Evolutionary conservation across 1,284 basidiomycete genomes (phyloP).

Genomic region (Leccinum ambiguum): DNA sequence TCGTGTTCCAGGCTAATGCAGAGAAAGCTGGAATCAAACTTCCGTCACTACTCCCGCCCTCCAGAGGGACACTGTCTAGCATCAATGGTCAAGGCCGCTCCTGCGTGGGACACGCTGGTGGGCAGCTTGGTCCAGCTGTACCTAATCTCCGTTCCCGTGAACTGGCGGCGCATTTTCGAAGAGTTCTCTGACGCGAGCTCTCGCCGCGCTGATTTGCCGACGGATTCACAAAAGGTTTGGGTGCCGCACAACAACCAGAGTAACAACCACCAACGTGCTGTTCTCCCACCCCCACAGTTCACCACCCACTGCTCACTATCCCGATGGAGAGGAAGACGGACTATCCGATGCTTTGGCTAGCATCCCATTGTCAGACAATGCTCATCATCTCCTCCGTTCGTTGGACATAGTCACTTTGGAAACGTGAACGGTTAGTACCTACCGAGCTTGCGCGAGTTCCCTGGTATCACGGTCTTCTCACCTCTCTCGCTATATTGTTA

Average conservation of each 20-base stretch:
- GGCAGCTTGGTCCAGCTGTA: slow-evolving; percentile 51
- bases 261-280: neutral
- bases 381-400: slow-evolving; percentile 35
- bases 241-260: slow-evolving; percentile 42
- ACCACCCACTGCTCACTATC: neutral
- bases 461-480: slow-evolving; percentile 65
- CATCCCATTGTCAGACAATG: slow-evolving; percentile 22
- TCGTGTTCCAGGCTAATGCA: too few relatives aligned
- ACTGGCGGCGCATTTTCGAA: slow-evolving; percentile 57
- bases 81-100: slow-evolving; percentile 48
- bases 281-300: neutral
- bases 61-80: slow-evolving; percentile 38
- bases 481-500: slow-evolving; percentile 60
- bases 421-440: slow-evolving; percentile 57
- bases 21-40: too few relatives aligned
- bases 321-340: slow-evolving; percentile 21
- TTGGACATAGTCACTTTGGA: slow-evolving; percentile 61
- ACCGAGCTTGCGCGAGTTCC: slow-evolving; percentile 63
- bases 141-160: slow-evolving; percentile 37
- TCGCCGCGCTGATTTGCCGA: slow-evolving; percentile 49
- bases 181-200: slow-evolving; percentile 37
- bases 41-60: slow-evolving; percentile 30
- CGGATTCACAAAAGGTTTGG: slow-evolving; percentile 54
- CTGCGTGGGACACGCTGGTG: slow-evolving; percentile 46
- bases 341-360: slow-evolving; percentile 24